phyloP scores from a whole-genome alignment of 176 grass and related monocot species.

The Carex kokanica region DNA sequence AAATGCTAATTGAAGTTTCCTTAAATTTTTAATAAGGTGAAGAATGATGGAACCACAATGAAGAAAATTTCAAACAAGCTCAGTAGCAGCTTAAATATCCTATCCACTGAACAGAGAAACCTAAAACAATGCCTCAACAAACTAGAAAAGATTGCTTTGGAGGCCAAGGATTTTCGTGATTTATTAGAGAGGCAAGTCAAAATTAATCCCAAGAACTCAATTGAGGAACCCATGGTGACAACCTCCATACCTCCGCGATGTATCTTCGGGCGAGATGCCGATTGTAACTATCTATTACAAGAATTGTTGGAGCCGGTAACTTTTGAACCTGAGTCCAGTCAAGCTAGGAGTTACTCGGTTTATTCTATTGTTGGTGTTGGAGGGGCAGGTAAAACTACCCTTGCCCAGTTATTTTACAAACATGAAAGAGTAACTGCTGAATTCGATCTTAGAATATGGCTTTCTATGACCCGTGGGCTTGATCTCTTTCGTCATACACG shows the following conservation, averaged over 20 bases:
- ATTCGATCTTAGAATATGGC: conserved; percentile 4
- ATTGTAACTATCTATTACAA: not conserved
- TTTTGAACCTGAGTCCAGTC: not conserved
- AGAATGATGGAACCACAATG: not conserved
- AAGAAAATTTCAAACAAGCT: not conserved
- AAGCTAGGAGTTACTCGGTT: not conserved
- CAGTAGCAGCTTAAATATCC: not conserved
- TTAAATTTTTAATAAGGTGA: not conserved
- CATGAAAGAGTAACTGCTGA: not conserved
- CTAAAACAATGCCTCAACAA: not conserved
- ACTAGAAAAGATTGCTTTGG: not conserved
- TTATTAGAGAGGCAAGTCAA: not conserved
- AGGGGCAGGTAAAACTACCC: conserved; percentile 8
- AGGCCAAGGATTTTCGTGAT: not conserved
- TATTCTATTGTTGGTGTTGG: not conserved
- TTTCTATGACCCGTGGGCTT: not conserved
- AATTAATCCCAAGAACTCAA: not conserved
- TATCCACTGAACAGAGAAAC: not conserved
- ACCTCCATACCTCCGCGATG: not conserved
- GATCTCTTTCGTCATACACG: not conserved
- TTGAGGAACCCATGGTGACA: not conserved
- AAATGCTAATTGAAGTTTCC: not conserved
- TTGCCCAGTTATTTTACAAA: not conserved
- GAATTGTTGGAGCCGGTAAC: not conserved
- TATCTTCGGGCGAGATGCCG: not conserved